These are phyloP conservation scores for Mycena olivaceomarginata DNA, from an alignment of 768 basidiomycete species.

Conservation along the genomic window DNA sequence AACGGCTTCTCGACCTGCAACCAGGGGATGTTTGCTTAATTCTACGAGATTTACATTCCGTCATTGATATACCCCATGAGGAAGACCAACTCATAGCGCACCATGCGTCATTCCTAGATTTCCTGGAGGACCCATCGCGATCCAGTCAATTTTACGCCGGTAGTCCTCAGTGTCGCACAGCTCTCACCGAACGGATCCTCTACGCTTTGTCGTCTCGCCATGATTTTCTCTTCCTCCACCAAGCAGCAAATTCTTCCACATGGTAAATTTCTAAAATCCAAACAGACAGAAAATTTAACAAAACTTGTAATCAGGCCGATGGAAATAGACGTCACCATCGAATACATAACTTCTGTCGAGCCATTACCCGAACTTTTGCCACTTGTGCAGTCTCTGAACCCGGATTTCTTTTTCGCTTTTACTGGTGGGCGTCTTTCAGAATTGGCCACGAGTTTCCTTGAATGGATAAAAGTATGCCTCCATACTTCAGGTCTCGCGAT, in stretches of 20 bases:
- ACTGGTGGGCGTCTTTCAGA: conserved; percentile 9
- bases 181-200: not conserved
- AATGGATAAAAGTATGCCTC: conserved; percentile 10
- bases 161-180: not conserved
- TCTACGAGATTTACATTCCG: not conserved
- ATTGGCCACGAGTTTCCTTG: not conserved
- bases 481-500: not conserved
- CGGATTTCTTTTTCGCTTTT: conserved; percentile 14
- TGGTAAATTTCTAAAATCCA: conserved; percentile 1
- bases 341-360: conserved; percentile 11
- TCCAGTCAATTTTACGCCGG: not conserved
- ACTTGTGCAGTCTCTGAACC: conserved; percentile 3
- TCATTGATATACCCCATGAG: not conserved
- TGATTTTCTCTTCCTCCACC: not conserved
- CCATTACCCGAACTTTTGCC: not conserved
- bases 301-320: conserved; percentile 1
- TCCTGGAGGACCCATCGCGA: not conserved
- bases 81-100: not conserved
- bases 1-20: conserved; percentile 1
- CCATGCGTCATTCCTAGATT: conserved; percentile 8
- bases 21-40: not conserved
- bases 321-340: conserved; percentile 8
- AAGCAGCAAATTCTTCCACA: conserved; percentile 2
- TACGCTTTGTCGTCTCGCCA: not conserved
- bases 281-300: conserved; percentile 3